These are phyloP conservation scores for Clavispora asparagi DNA, from an alignment of 805 yeast genomes.

Conservation along the genomic window DNA sequence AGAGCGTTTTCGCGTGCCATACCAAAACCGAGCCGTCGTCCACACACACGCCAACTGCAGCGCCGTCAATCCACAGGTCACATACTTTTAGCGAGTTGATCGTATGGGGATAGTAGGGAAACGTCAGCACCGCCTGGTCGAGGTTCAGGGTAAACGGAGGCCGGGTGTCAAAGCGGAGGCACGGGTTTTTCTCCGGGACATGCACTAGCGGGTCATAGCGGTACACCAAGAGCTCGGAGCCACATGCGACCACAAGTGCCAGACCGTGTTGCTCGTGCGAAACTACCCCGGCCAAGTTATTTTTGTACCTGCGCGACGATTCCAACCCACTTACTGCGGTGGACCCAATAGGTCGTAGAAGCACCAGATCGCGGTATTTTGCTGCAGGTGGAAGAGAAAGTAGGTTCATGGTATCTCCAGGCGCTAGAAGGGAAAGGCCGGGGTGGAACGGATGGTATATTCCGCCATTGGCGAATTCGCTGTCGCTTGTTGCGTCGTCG, in stretches of 20 bases:
- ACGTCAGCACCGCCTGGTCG: constrained; percentile 42
- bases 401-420: constrained; percentile 13
- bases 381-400: constrained; percentile 28
- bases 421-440: constrained; percentile 12
- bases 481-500: too few relatives aligned
- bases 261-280: constrained; percentile 11
- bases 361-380: constrained; percentile 30
- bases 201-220: constrained; percentile 23
- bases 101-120: constrained; percentile 52
- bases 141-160: constrained; percentile 37
- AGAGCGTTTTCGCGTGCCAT: constrained; percentile 24
- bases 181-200: constrained; percentile 21
- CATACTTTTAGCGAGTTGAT: constrained; percentile 44
- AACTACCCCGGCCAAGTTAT: constrained; percentile 30
- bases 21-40: constrained; percentile 54
- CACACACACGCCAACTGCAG: constrained; percentile 43
- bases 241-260: constrained; percentile 26
- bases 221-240: constrained; percentile 31
- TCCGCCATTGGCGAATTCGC: not conserved
- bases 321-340: constrained; percentile 17
- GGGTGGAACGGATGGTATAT: constrained; percentile 2
- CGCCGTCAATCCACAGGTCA: constrained; percentile 29
- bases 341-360: constrained; percentile 20
- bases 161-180: constrained; percentile 35
- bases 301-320: constrained; percentile 34